Percentiles rank a stretch among this genome's conserved stretches.
These are phyloP conservation scores for Aspergillus quadrilineatus DNA, from an alignment of 2,329 filamentous ascomycete species.

Conservation along the genomic window DNA sequence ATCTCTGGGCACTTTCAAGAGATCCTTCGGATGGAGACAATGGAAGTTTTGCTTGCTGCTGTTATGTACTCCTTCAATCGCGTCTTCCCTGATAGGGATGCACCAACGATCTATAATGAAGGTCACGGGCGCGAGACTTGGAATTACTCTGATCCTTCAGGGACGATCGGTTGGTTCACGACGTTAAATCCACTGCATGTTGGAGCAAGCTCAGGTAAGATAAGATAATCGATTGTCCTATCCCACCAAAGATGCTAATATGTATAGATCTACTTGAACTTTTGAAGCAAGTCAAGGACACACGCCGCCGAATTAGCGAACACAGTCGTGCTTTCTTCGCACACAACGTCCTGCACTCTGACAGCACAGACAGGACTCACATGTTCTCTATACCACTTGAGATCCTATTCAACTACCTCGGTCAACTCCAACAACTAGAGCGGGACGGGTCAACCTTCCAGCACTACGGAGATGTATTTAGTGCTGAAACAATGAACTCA, in stretches of 20 bases:
- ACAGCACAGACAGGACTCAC: constrained; percentile 30
- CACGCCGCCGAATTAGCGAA: constrained; percentile 33
- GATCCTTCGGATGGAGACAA: constrained; percentile 36
- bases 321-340: constrained; percentile 40
- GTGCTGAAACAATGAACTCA: constrained; percentile 30
- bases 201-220: constrained; percentile 26
- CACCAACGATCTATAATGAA: constrained; percentile 51
- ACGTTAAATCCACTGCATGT: constrained; percentile 47
- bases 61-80: constrained; percentile 46
- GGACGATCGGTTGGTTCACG: constrained; percentile 54
- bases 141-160: constrained; percentile 45
- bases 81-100: constrained; percentile 43
- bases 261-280: constrained; percentile 31
- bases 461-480: constrained; percentile 38
- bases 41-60: constrained; percentile 39
- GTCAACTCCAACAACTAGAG: constrained; percentile 46
- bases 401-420: constrained; percentile 43
- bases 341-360: constrained; percentile 28
- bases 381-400: constrained; percentile 42
- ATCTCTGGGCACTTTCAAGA: constrained; percentile 34
- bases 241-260: constrained; percentile 12
- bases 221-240: neutral
- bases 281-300: constrained; percentile 41
- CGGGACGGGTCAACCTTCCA: constrained; percentile 44
- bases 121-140: constrained; percentile 51